Percentiles rank a stretch among this genome's conserved stretches.
Conservation (phyloP, 345 rosid species). For the Eucalyptus regnans region DNA sequence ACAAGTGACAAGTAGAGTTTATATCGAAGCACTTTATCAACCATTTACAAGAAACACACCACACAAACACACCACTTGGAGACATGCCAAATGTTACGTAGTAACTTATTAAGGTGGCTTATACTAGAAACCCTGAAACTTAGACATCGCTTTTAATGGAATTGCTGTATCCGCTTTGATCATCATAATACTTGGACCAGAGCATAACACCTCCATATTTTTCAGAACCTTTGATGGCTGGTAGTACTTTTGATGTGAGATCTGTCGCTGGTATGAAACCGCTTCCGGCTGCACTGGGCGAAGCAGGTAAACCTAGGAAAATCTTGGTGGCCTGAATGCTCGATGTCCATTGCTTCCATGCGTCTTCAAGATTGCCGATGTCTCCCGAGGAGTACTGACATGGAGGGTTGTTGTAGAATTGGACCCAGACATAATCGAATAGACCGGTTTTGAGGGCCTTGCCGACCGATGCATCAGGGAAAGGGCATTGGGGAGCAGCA, state of each 20-base stretch:
- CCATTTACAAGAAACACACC: not conserved
- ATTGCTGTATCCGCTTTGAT: constrained; percentile 33
- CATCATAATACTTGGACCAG: constrained; percentile 50
- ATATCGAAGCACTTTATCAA: not conserved
- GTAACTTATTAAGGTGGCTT: not conserved
- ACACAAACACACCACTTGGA: not conserved
- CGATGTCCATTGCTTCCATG: constrained; percentile 51
- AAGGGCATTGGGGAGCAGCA: constrained; percentile 65
- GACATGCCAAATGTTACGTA: not conserved
- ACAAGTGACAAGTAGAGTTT: not conserved
- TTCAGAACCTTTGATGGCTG: constrained; percentile 17
- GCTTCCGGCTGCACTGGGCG: constrained; percentile 37
- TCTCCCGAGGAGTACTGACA: constrained; percentile 31
- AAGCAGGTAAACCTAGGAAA: constrained; percentile 52
- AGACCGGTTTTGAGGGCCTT: constrained; percentile 30
- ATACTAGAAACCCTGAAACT: not conserved
- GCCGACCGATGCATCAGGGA: constrained; percentile 35
- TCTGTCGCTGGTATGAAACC: constrained; percentile 36
- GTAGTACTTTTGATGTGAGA: constrained; percentile 26
- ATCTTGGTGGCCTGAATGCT: constrained; percentile 13
- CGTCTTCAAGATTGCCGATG: constrained; percentile 11
- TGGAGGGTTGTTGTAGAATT: constrained; percentile 52
- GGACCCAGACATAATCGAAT: constrained; percentile 50
- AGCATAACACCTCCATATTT: constrained; percentile 63
- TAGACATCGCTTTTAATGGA: constrained; percentile 26